Evolutionary conservation across 768 basidiomycete genomes (phyloP).

Genomic region (Zangia roseola): DNA sequence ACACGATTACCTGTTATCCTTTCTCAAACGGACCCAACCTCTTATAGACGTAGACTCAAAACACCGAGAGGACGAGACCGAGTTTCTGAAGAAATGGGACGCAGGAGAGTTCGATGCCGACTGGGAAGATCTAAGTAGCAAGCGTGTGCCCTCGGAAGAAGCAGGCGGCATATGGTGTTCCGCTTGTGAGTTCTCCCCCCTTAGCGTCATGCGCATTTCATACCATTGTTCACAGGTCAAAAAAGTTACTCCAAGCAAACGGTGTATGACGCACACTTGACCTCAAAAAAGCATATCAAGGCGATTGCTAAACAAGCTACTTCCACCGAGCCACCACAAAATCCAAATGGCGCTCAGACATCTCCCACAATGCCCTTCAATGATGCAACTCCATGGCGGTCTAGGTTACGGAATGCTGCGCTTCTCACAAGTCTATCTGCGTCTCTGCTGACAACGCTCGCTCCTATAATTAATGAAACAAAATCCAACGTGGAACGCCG

Average conservation of each 20-base stretch:
- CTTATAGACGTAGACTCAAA: constrained; percentile 72
- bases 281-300: constrained; percentile 95
- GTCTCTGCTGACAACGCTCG: constrained; percentile 62
- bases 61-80: constrained; percentile 58
- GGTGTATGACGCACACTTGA: constrained; percentile 94
- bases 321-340: constrained; percentile 34
- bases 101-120: constrained; percentile 61
- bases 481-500: constrained; percentile 95
- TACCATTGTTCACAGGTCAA: constrained; percentile 59
- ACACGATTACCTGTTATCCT: constrained; percentile 82
- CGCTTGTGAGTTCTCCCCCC: constrained; percentile 63
- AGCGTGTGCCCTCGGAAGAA: constrained; percentile 41
- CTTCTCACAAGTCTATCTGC: constrained; percentile 69
- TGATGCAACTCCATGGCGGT: constrained; percentile 30
- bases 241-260: constrained; percentile 96
- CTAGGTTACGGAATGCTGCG: constrained; percentile 64
- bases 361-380: constrained; percentile 35
- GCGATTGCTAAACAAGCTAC: constrained; percentile 72
- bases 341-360: constrained; percentile 33
- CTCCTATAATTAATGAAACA: constrained; percentile 76
- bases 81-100: constrained; percentile 83
- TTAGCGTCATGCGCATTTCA: constrained; percentile 1
- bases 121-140: constrained; percentile 62
- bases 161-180: constrained; percentile 87
- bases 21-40: constrained; percentile 81